These are phyloP conservation scores for Aspergillus uvarum DNA, from an alignment of 2,329 filamentous ascomycete species.

Conservation along the genomic window DNA sequence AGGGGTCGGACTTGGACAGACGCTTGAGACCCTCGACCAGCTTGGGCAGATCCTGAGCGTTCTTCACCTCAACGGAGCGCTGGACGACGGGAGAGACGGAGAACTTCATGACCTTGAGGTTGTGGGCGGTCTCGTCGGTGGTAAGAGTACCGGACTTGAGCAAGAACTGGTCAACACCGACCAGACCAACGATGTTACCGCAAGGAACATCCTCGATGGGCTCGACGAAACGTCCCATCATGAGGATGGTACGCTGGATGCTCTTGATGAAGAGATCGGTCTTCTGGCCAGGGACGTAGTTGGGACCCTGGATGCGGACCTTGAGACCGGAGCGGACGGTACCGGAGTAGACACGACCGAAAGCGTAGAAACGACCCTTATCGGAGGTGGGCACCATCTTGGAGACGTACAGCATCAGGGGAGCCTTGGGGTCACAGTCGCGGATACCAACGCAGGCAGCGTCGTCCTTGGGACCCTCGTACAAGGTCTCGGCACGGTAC, in stretches of 20 bases:
- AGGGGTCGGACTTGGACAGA: constrained; percentile 99
- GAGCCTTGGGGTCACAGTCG: constrained; percentile 95
- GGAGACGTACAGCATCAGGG: constrained; percentile 99
- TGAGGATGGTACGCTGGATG: constrained; percentile 98
- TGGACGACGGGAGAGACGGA: constrained; percentile 98
- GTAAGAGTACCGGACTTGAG: constrained; percentile 99
- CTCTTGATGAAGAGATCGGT: constrained; percentile 99
- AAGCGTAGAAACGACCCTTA: constrained; percentile 99
- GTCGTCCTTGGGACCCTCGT: constrained; percentile 95
- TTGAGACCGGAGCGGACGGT: constrained; percentile 96
- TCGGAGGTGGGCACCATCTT: constrained; percentile 99
- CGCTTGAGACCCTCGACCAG: constrained; percentile 99
- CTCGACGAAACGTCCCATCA: constrained; percentile 99
- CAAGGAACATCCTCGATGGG: constrained; percentile 98
- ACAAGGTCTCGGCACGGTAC: constrained; percentile 98
- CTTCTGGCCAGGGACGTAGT: constrained; percentile 98
- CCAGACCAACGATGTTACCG: constrained; percentile 99
- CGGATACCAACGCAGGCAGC: constrained; percentile 93
- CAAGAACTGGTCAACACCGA: constrained; percentile 99
- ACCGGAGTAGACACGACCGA: constrained; percentile 99
- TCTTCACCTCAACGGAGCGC: constrained; percentile 99
- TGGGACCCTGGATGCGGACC: constrained; percentile 99
- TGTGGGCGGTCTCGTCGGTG: constrained; percentile 96
- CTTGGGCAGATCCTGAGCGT: constrained; percentile 99
- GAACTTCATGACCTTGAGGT: constrained; percentile 99